Percentiles rank a stretch among this genome's conserved stretches.
These are phyloP conservation scores for Phytophthora pini DNA, from an alignment of 352 stramenopile species.

Conservation along the genomic window DNA sequence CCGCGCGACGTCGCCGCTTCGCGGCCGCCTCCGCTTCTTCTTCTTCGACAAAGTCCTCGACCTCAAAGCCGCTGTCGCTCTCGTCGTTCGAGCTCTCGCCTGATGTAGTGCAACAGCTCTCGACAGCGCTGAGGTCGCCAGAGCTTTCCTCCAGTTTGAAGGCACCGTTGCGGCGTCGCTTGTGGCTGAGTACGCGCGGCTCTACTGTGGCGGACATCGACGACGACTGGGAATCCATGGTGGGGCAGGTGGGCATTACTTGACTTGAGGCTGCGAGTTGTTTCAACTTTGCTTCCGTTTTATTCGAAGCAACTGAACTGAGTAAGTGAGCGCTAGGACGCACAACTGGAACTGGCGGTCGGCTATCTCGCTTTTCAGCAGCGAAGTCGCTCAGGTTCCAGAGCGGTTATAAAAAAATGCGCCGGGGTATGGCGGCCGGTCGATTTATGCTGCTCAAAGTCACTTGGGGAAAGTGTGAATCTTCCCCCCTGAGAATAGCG, in stretches of 20 bases:
- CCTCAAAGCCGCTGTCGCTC: slow-evolving; percentile 21
- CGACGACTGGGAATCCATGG: slow-evolving; percentile 9
- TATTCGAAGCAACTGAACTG: background rate
- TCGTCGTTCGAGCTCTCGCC: slow-evolving; percentile 46
- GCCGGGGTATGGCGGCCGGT: slow-evolving; percentile 34
- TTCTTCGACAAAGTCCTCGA: slow-evolving; percentile 8
- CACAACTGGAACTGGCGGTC: slow-evolving; percentile 41
- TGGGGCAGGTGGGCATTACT: slow-evolving; percentile 14
- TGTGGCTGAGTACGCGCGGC: slow-evolving; percentile 27
- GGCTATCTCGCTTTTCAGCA: background rate
- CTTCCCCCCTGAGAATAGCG: slow-evolving; percentile 18
- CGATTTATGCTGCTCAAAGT: slow-evolving; percentile 9
- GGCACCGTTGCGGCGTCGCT: slow-evolving; percentile 32
- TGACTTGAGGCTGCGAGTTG: background rate
- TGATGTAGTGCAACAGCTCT: slow-evolving; percentile 35
- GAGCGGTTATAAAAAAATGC: slow-evolving; percentile 43
- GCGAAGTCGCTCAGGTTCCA: slow-evolving; percentile 33
- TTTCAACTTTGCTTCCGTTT: background rate
- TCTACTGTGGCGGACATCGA: background rate
- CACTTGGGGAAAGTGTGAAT: slow-evolving; percentile 31
- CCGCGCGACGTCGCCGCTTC: slow-evolving; percentile 45
- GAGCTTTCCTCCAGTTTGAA: slow-evolving; percentile 2
- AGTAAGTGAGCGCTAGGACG: slow-evolving; percentile 15
- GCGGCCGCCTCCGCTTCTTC: slow-evolving; percentile 10
- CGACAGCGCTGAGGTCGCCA: background rate